phyloP scores from a whole-genome alignment of 192 early-diverging fungal species.

The Backusella luteola region DNA sequence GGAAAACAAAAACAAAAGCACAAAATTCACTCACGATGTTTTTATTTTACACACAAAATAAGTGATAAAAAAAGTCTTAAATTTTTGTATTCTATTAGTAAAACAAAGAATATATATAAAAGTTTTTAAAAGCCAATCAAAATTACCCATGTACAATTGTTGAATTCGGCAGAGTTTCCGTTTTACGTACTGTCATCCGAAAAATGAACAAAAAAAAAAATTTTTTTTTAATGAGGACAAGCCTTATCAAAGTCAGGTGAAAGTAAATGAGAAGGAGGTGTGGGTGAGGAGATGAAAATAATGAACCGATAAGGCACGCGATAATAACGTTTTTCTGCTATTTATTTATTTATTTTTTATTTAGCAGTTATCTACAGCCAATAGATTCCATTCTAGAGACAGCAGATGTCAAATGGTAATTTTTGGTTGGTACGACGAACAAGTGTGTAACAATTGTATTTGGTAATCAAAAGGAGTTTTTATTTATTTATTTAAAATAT shows the following conservation, averaged over 20 bases:
- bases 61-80: neutral
- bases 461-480: conserved; percentile 2
- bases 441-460: neutral
- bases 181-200: neutral
- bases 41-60: too few species aligned
- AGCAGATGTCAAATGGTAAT: neutral
- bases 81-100: neutral
- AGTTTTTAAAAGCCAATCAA: neutral
- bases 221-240: neutral
- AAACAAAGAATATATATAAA: neutral
- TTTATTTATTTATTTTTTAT: neutral
- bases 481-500: conserved; percentile 6
- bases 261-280: neutral
- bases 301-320: neutral
- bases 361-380: conserved; percentile 1
- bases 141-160: conserved; percentile 5
- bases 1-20: neutral
- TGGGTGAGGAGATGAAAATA: neutral
- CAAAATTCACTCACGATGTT: neutral
- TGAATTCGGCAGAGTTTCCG: conserved; percentile 2
- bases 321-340: neutral
- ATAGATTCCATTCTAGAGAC: neutral
- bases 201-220: neutral
- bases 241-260: conserved; percentile 5
- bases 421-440: neutral